A percentile compares a stretch with the other conserved stretches of the same genome.
These are phyloP conservation scores for Mycena latifolia DNA, from an alignment of 768 basidiomycete genomes.

Conservation along the genomic window DNA sequence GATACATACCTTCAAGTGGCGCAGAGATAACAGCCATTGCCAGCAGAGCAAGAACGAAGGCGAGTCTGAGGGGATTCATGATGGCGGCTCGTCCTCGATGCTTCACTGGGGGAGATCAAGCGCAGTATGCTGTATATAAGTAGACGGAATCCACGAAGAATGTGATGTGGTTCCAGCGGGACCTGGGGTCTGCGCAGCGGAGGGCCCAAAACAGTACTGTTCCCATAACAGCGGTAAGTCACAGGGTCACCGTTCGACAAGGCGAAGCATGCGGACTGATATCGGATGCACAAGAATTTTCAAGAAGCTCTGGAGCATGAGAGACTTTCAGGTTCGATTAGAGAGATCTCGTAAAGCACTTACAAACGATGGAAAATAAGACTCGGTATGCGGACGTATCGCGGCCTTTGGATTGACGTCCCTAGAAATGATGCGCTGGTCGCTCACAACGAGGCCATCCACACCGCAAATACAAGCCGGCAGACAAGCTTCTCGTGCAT, in stretches of 20 bases:
- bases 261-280: conserved; percentile 10
- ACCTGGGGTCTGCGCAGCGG: conserved; percentile 23
- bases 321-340: no score
- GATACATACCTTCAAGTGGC: conserved; percentile 20
- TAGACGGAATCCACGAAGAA: neutral
- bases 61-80: conserved; percentile 19
- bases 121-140: conserved; percentile 12
- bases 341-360: no score
- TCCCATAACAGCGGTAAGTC: neutral
- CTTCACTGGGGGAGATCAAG: neutral
- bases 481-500: no score
- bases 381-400: no score
- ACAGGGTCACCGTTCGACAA: neutral
- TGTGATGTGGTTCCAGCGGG: conserved; percentile 7
- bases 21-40: conserved; percentile 13
- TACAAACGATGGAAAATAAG: no score
- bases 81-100: neutral
- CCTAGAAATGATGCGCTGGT: no score
- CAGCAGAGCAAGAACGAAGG: conserved; percentile 20
- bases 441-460: no score
- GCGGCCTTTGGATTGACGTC: no score
- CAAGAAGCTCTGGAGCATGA: no score
- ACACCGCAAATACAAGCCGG: no score
- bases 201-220: neutral
- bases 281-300: conserved; percentile 8